Base-by-base conservation (phyloP, 2,329 filamentous ascomycete species). In the Cadophora sp. region DNA sequence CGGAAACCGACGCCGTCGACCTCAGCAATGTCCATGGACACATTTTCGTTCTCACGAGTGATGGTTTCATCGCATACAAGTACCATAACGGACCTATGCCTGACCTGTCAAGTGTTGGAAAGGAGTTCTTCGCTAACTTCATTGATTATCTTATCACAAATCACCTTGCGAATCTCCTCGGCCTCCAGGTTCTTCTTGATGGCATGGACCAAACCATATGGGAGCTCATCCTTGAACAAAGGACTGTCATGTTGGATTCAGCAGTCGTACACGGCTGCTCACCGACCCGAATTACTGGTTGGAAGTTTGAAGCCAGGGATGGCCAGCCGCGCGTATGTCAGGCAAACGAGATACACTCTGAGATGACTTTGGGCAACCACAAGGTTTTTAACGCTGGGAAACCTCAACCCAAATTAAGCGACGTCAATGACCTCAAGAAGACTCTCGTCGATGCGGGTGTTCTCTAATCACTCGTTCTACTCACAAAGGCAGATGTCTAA, bases 1-100 rank as follows among this genome's bases (percentile, higher is more conserved):
- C 68, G 45, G 63, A 66, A 62, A 72, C 72, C 58, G 59, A 68
- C 45, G 48, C 53, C 22, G 64, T 72, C 27, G 64, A 74, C 33
- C 67, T 65, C 39, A 62, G 59, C 51, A 51, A 47, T 62, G 60
- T 74, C 53, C 65, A 74, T 67, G 68, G 70, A n/a, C n/a, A n/a
- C n/a, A n/a, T n/a, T n/a, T n/a, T 68, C 64, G 71, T 68, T 65
- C 68, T 71, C 63, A 64, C 64, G 16, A 63, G 60, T 24, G 53
- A 66, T 39, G 58, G 64, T 56, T 66, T 66, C 64, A 63, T 51
- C 16, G 43, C 59, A 62, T 62, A 62, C 45, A 45, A 62, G 45
- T 62, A 62, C 48, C 45, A 68, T 59, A 48, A 62, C 55, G 62
- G 68, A 64, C 63, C 65, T 41, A 51, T 64, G 60, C 64, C 65